Conservation (phyloP, 1,284 basidiomycete species). For the Ganoderma multipileum region DNA sequence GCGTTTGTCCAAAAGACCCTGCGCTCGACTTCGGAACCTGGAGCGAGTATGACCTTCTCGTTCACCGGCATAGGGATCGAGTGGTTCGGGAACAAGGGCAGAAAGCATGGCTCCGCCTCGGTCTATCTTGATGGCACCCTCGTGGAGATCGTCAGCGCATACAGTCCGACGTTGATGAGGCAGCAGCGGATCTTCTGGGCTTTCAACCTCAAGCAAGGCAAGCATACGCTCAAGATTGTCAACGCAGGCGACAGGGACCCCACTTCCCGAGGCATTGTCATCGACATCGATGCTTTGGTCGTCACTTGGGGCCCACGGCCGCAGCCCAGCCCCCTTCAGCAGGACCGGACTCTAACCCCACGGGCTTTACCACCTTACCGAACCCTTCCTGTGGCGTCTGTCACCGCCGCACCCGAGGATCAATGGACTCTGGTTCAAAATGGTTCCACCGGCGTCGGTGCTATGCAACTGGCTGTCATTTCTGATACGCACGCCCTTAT, state of each 20-base stretch:
- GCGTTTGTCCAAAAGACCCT: slow-evolving; percentile 59
- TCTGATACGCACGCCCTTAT: slow-evolving; percentile 76
- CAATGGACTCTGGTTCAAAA: slow-evolving; percentile 60
- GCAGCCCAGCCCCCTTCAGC: slow-evolving; percentile 6
- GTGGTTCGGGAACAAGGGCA: slow-evolving; percentile 72
- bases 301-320: slow-evolving; percentile 48
- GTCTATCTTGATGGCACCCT: slow-evolving; percentile 66
- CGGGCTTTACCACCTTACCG: slow-evolving; percentile 26
- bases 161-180: slow-evolving; percentile 45
- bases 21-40: slow-evolving; percentile 53
- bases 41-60: slow-evolving; percentile 61
- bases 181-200: slow-evolving; percentile 74
- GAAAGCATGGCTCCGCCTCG: slow-evolving; percentile 57
- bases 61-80: slow-evolving; percentile 78
- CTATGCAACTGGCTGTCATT: slow-evolving; percentile 81
- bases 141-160: slow-evolving; percentile 53
- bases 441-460: slow-evolving; percentile 79
- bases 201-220: slow-evolving; percentile 56
- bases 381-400: slow-evolving; percentile 36
- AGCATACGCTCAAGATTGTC: slow-evolving; percentile 70
- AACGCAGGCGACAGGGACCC: slow-evolving; percentile 55
- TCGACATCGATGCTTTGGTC: slow-evolving; percentile 72
- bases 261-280: slow-evolving; percentile 43
- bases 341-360: slow-evolving; percentile 26
- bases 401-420: slow-evolving; percentile 23